Conservation (phyloP, 2,329 filamentous ascomycete species). For the Periconia digitata region DNA sequence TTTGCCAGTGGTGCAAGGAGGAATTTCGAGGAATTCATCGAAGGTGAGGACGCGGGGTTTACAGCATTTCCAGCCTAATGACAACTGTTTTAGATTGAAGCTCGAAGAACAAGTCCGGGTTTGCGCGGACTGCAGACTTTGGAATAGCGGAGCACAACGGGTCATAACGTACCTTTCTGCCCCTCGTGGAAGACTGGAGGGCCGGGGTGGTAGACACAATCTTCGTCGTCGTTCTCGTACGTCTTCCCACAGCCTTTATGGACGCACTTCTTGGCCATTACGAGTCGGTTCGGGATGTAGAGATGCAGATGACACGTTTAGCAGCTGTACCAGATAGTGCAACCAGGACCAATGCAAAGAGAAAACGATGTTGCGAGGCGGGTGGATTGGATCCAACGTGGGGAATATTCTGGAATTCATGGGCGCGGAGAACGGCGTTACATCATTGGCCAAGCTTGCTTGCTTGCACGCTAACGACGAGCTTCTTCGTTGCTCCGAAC, state of each 20-base stretch:
- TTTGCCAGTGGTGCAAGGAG: conserved; percentile 88
- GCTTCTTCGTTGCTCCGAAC: no score
- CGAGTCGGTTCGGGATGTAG: neutral
- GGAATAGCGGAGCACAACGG: neutral
- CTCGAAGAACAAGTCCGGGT: neutral
- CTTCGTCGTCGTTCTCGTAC: conserved; percentile 79
- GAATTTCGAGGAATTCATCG: conserved; percentile 93
- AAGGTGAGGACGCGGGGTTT: conserved; percentile 96
- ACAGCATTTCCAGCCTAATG: conserved; percentile 94
- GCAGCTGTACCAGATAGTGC: no score
- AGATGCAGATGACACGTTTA: neutral
- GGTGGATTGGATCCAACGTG: conserved; percentile 16
- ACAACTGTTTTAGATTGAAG: conserved; percentile 10
- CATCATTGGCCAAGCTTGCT: conserved; percentile 25
- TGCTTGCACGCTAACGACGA: no score
- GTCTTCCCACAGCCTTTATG: conserved; percentile 93
- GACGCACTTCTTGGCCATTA: conserved; percentile 83
- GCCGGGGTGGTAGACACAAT: conserved; percentile 89
- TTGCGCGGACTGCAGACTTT: neutral
- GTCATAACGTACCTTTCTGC: conserved; percentile 74
- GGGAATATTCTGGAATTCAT: conserved; percentile 41
- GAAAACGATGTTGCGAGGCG: conserved; percentile 9
- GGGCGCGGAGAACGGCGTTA: conserved; percentile 16
- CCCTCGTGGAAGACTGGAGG: conserved; percentile 93
- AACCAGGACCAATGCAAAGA: conserved; percentile 8